Conservation (phyloP, 257 asterid genomes). For the Scutellaria barbata region DNA sequence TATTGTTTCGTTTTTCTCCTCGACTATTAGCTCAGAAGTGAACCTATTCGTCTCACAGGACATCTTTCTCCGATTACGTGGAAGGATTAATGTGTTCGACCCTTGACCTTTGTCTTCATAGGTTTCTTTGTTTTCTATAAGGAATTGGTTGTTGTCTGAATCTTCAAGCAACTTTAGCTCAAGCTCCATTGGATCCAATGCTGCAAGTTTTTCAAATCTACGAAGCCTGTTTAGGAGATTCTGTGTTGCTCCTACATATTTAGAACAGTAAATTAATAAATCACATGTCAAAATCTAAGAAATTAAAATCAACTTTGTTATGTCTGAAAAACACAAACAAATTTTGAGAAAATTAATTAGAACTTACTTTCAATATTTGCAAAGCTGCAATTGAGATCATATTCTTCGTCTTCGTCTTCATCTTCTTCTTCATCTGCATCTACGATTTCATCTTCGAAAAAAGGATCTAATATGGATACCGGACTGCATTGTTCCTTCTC, state of each 20-base stretch:
- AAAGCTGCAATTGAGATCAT: conserved; percentile 53
- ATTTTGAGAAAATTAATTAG: not conserved
- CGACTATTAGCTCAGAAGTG: conserved; percentile 35
- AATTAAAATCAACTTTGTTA: not conserved
- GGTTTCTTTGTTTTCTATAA: conserved; percentile 16
- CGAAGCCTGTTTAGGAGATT: conserved; percentile 66
- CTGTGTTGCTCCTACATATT: conserved; percentile 62
- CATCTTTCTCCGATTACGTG: conserved; percentile 31
- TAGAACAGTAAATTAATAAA: not conserved
- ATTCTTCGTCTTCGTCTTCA: conserved; percentile 40
- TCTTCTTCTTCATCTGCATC: conserved; percentile 44
- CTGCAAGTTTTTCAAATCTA: conserved; percentile 76
- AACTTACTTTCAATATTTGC: conserved; percentile 71
- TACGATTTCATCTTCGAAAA: conserved; percentile 52
- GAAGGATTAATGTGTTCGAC: conserved; percentile 24
- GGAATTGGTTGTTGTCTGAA: conserved; percentile 38
- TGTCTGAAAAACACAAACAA: not conserved
- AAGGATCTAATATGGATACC: conserved; percentile 70
- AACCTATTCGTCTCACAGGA: conserved; percentile 49
- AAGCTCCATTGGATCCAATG: conserved; percentile 67
- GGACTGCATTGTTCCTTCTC: conserved; percentile 85
- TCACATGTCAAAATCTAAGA: not conserved
- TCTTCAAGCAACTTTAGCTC: conserved; percentile 58
- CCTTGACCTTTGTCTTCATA: conserved; percentile 21
- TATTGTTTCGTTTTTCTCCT: not conserved